These are phyloP conservation scores for Mediolabrus comicus DNA, from an alignment of 108 stramenopile species.

Conservation along the genomic window DNA sequence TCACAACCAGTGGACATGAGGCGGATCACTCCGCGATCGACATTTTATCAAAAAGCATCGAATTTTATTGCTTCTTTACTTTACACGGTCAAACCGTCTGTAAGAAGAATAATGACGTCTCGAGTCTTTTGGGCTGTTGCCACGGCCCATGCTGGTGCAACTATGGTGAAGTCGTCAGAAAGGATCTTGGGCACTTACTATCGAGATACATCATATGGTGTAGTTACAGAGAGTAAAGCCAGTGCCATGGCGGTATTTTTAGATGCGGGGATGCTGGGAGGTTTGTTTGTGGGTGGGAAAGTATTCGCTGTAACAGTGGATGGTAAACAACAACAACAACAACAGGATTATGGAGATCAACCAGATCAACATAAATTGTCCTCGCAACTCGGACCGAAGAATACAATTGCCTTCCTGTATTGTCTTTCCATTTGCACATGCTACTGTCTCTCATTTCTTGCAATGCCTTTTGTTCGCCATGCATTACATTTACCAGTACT, in stretches of 20 bases:
- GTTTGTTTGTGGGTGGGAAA: slow-evolving; percentile 66
- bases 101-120: slow-evolving; percentile 53
- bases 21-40: neutral
- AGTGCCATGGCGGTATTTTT: slow-evolving; percentile 68
- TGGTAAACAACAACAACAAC: slow-evolving; percentile 27
- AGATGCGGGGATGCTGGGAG: slow-evolving; percentile 66
- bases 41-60: slow-evolving; percentile 8
- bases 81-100: slow-evolving; percentile 55
- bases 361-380: neutral
- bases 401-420: slow-evolving; percentile 68
- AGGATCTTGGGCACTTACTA: slow-evolving; percentile 75
- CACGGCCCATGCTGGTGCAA: slow-evolving; percentile 72
- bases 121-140: slow-evolving; percentile 82
- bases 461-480: slow-evolving; percentile 54
- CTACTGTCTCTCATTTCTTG: slow-evolving; percentile 68
- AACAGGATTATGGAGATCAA: neutral
- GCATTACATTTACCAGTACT: slow-evolving; percentile 57
- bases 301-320: slow-evolving; percentile 55
- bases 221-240: slow-evolving; percentile 55
- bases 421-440: slow-evolving; percentile 67
- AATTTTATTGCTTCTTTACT: slow-evolving; percentile 11
- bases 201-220: slow-evolving; percentile 64
- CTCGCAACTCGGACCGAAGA: slow-evolving; percentile 44
- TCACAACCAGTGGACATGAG: slow-evolving; percentile 6
- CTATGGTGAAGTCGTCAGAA: slow-evolving; percentile 68